phyloP scores from a whole-genome alignment of 257 asterid species.

The Primulina tabacum region DNA sequence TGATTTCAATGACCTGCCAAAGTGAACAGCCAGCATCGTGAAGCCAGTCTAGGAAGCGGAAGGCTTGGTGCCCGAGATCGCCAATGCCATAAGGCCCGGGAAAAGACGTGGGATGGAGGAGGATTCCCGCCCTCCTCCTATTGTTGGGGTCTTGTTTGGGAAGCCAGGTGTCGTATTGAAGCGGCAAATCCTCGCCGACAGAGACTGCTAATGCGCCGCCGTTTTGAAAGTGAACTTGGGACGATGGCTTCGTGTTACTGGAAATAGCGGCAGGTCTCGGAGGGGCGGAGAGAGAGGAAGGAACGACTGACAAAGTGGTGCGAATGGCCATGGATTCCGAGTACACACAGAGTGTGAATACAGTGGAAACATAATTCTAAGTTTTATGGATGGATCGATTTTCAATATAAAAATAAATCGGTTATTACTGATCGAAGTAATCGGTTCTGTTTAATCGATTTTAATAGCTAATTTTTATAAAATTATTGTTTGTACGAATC shows the following conservation, averaged over 20 bases:
- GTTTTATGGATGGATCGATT: too few species aligned
- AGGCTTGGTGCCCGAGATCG: conserved; percentile 83
- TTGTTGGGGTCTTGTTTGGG: conserved; percentile 43
- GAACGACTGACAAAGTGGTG: conserved; percentile 26
- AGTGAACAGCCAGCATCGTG: conserved; percentile 85
- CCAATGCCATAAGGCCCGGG: conserved; percentile 94
- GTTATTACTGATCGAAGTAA: too few species aligned
- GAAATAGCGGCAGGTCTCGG: conserved; percentile 22
- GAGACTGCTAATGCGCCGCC: conserved; percentile 25
- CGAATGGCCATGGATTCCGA: conserved; percentile 33
- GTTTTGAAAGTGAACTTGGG: conserved; percentile 29
- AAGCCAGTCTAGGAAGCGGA: conserved; percentile 87
- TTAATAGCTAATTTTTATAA: too few species aligned
- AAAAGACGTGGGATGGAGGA: conserved; percentile 94
- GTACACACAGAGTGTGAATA: too few species aligned
- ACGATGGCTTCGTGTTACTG: conserved; percentile 13
- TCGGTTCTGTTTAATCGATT: too few species aligned
- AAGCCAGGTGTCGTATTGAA: conserved; percentile 62
- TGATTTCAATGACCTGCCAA: conserved; percentile 66
- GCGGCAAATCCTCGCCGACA: conserved; percentile 76
- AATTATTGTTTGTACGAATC: too few species aligned
- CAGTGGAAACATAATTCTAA: too few species aligned
- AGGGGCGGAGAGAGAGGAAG: conserved; percentile 30
- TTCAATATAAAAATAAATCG: too few species aligned
- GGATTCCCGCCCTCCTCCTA: conserved; percentile 87